phyloP scores from a whole-genome alignment of 2,329 filamentous ascomycete genomes.

The Ascochyta rabiei region DNA sequence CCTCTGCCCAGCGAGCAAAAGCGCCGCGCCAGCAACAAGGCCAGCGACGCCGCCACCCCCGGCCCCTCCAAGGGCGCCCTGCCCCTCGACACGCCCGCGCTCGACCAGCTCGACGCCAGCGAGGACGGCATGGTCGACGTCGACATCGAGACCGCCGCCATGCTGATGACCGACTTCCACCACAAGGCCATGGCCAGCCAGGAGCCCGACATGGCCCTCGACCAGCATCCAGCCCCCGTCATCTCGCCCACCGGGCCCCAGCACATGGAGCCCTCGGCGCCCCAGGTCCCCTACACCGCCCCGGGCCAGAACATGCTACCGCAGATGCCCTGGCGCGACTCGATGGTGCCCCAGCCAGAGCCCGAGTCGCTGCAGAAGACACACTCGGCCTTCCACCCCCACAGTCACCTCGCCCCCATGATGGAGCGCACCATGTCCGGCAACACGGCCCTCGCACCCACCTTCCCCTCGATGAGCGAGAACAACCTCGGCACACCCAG shows the following conservation, averaged over 20 bases:
- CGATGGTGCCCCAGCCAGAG: constrained; percentile 78
- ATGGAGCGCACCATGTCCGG: constrained; percentile 67
- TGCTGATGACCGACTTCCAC: constrained; percentile 98
- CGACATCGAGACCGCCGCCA: constrained; percentile 95
- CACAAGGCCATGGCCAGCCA: constrained; percentile 87
- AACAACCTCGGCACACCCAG: constrained; percentile 73
- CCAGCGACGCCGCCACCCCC: constrained; percentile 59
- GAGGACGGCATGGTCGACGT: constrained; percentile 93
- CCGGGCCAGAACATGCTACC: constrained; percentile 79
- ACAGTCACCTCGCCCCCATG: constrained; percentile 68
- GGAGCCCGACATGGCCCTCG: constrained; percentile 61
- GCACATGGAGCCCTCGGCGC: constrained; percentile 73
- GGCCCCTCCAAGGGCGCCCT: constrained; percentile 74
- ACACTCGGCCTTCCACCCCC: constrained; percentile 63
- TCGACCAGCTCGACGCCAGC: constrained; percentile 92
- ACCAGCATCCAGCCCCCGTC: constrained; percentile 65
- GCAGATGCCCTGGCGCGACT: constrained; percentile 92
- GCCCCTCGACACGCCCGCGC: constrained; percentile 81
- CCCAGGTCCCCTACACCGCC: constrained; percentile 71
- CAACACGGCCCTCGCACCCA: constrained; percentile 67
- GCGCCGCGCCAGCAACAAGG: constrained; percentile 75
- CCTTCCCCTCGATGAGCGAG: constrained; percentile 72
- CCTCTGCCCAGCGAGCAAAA: constrained; percentile 95
- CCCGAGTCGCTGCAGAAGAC: constrained; percentile 75
- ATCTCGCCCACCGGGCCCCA: constrained; percentile 75